Evolutionary conservation across 805 yeast species (phyloP).

Genomic region (Komagataella populi): DNA sequence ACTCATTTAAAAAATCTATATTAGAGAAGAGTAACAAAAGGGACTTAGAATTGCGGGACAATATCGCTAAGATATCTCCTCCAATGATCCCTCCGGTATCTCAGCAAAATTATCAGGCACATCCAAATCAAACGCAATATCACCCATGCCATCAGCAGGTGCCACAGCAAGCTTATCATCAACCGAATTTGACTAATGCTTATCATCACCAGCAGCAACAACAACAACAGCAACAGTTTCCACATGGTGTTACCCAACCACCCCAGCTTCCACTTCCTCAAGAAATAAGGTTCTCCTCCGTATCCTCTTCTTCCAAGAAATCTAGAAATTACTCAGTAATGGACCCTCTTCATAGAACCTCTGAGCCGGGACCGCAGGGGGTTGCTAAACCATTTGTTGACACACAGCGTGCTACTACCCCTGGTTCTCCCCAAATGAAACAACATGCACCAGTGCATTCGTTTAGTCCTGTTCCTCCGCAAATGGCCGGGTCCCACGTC

Average conservation of each 20-base stretch:
- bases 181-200: not conserved
- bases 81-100: constrained; percentile 1
- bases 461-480: not conserved
- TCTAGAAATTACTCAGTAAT: constrained; percentile 26
- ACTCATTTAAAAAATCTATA: constrained; percentile 13
- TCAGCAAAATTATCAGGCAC: not conserved
- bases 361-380: not conserved
- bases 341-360: constrained; percentile 15
- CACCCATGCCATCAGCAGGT: not conserved
- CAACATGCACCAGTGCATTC: not conserved
- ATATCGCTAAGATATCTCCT: not conserved
- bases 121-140: not conserved
- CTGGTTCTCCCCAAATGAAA: not conserved
- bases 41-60: constrained; percentile 2
- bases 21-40: constrained; percentile 8
- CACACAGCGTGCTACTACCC: not conserved
- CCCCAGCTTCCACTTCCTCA: constrained; percentile 3
- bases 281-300: constrained; percentile 16
- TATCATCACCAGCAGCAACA: constrained; percentile 3
- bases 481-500: not conserved
- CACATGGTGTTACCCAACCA: constrained; percentile 2
- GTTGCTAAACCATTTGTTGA: not conserved
- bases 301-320: constrained; percentile 6
- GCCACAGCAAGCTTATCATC: constrained; percentile 2
- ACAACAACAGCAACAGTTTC: constrained; percentile 4